phyloP scores from a whole-genome alignment of 495 filamentous ascomycete genomes.

The Delitschia confertaspora region DNA sequence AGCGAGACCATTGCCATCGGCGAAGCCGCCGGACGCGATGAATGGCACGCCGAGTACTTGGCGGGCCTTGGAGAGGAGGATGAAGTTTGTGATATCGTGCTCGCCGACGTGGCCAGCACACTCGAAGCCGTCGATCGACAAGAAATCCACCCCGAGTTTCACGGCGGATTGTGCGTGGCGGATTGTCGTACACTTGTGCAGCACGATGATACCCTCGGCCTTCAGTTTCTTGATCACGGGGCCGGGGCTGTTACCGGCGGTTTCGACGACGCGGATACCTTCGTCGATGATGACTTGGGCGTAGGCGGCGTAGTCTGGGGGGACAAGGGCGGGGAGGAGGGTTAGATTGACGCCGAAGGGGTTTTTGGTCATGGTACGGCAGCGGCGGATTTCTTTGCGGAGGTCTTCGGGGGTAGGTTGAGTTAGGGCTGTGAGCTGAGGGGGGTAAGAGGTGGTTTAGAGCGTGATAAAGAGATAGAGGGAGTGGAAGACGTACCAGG shows the following conservation, averaged over 20 bases:
- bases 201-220: constrained; percentile 61
- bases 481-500: constrained; percentile 45
- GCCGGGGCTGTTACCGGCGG: constrained; percentile 88
- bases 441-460: constrained; percentile 10
- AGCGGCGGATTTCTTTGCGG: constrained; percentile 83
- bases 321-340: constrained; percentile 78
- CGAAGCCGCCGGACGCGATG: constrained; percentile 92
- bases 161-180: constrained; percentile 84
- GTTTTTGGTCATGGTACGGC: constrained; percentile 71
- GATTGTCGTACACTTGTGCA: constrained; percentile 98
- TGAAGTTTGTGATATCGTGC: constrained; percentile 95
- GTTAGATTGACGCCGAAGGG: constrained; percentile 97
- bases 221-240: constrained; percentile 87
- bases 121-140: constrained; percentile 95
- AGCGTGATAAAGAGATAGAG: neutral
- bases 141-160: constrained; percentile 92
- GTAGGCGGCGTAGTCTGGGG: constrained; percentile 88
- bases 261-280: constrained; percentile 91
- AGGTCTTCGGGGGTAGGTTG: constrained; percentile 90
- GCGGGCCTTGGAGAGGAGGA: constrained; percentile 75
- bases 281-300: constrained; percentile 89
- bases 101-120: constrained; percentile 96
- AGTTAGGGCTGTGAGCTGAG: constrained; percentile 75
- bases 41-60: constrained; percentile 83
- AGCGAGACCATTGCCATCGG: constrained; percentile 87